Conservation (phyloP, 2,329 filamentous ascomycete species). For the Alternaria consortialis region DNA sequence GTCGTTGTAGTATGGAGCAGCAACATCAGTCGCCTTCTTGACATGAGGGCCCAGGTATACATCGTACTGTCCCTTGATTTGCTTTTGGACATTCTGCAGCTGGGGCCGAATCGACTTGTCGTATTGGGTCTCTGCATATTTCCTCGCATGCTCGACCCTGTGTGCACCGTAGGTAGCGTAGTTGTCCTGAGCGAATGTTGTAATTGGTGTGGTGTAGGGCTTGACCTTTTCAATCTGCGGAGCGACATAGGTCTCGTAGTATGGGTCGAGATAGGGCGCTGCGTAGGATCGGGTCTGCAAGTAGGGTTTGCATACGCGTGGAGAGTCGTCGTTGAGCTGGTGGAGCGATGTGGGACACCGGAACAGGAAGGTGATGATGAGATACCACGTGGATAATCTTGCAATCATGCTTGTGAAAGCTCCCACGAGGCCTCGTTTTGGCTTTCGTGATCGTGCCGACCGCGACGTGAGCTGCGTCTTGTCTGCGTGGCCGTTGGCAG, state of each 20-base stretch:
- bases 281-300: constrained; percentile 71
- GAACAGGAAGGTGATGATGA: constrained; percentile 80
- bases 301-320: constrained; percentile 84
- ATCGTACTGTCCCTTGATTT: constrained; percentile 73
- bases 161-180: constrained; percentile 79
- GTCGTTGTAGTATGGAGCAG: constrained; percentile 77
- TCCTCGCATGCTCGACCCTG: constrained; percentile 71
- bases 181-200: constrained; percentile 67
- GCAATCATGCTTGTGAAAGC: constrained; percentile 45
- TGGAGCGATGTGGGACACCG: constrained; percentile 78
- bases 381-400: constrained; percentile 80
- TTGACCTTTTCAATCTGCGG: constrained; percentile 80
- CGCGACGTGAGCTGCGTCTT: constrained; percentile 35
- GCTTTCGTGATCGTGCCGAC: constrained; percentile 25
- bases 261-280: constrained; percentile 80
- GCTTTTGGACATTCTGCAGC: constrained; percentile 69
- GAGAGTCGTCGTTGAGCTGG: constrained; percentile 73
- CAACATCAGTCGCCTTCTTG: constrained; percentile 63
- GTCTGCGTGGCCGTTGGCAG: constrained; percentile 39
- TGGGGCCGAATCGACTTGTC: constrained; percentile 79
- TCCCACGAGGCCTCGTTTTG: constrained; percentile 32
- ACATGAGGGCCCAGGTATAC: constrained; percentile 77
- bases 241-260: constrained; percentile 84
- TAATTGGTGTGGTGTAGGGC: constrained; percentile 77
- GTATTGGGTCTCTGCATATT: constrained; percentile 78